Evolutionary conservation across 805 yeast genomes (phyloP).

Genomic region (Schwanniomyces pseudopolymorphus): DNA sequence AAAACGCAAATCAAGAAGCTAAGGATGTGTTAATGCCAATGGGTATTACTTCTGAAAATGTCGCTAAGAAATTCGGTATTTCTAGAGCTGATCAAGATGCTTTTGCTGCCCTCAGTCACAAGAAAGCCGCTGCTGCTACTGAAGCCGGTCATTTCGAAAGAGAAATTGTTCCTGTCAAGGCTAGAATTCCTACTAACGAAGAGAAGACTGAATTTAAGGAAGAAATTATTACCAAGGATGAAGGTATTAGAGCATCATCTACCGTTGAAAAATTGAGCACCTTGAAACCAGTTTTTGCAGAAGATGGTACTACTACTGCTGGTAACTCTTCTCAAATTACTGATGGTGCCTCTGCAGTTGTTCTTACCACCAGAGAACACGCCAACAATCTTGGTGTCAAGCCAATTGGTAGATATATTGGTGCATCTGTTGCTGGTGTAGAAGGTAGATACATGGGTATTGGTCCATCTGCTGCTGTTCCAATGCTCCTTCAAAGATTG

Average conservation of each 20-base stretch:
- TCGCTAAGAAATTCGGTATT: constrained; percentile 20
- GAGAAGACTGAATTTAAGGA: constrained; percentile 6
- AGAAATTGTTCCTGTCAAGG: constrained; percentile 19
- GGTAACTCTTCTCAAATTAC: constrained; percentile 38
- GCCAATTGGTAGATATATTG: constrained; percentile 28
- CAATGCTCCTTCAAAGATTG: constrained; percentile 20
- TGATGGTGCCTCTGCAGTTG: constrained; percentile 36
- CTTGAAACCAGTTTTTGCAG: constrained; percentile 30
- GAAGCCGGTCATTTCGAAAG: constrained; percentile 20
- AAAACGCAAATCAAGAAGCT: constrained; percentile 18
- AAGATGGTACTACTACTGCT: constrained; percentile 32
- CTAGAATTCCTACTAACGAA: constrained; percentile 9
- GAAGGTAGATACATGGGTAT: constrained; percentile 36
- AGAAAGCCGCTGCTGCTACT: constrained; percentile 21
- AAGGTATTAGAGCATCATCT: constrained; percentile 27
- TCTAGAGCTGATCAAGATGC: constrained; percentile 23
- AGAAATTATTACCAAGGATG: constrained; percentile 20
- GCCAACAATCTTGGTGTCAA: constrained; percentile 30
- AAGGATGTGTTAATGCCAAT: constrained; percentile 30
- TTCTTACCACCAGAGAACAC: constrained; percentile 32
- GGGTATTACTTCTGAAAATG: constrained; percentile 30
- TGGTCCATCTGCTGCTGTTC: constrained; percentile 36
- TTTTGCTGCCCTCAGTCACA: constrained; percentile 24
- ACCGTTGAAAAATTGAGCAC: constrained; percentile 25
- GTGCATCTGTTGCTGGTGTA: constrained; percentile 33